phyloP scores from a whole-genome alignment of 2,329 filamentous ascomycete species.

The Epicoccum sorghinum region DNA sequence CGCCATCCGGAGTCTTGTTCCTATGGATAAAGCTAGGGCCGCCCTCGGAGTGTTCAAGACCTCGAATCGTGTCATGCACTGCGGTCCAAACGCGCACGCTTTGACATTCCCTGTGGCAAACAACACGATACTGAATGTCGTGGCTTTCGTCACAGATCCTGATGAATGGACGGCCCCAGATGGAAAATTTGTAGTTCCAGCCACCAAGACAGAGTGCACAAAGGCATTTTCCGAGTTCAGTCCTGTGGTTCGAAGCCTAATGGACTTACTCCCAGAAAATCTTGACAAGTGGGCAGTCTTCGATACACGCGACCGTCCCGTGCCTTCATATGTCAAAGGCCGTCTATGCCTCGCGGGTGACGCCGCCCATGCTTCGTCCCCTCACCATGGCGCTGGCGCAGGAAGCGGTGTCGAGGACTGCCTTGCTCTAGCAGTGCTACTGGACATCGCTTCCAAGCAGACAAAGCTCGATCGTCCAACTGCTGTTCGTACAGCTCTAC shows the following conservation, averaged over 20 bases:
- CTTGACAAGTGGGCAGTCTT: conserved; percentile 24
- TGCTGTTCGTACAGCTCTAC: conserved; percentile 11
- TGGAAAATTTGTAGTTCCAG: conserved; percentile 9
- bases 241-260: conserved; percentile 10
- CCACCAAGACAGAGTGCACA: conserved; percentile 10
- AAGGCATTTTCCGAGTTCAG: conserved; percentile 14
- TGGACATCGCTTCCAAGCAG: neutral
- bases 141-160: conserved; percentile 21
- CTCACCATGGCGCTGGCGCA: conserved; percentile 28
- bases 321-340: conserved; percentile 17
- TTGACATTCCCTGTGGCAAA: conserved; percentile 24
- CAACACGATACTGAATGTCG: conserved; percentile 19
- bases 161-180: conserved; percentile 14
- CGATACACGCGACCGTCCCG: conserved; percentile 18
- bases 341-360: conserved; percentile 26
- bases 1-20: conserved; percentile 26
- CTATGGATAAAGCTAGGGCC: conserved; percentile 43
- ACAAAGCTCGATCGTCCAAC: neutral
- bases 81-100: conserved; percentile 21
- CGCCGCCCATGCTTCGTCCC: conserved; percentile 24
- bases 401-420: conserved; percentile 35
- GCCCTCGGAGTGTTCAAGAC: conserved; percentile 37
- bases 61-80: conserved; percentile 22
- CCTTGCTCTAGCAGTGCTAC: conserved; percentile 26
- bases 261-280: conserved; percentile 14